These are phyloP conservation scores for Exophiala phaeomuriformis DNA, from an alignment of 2,329 filamentous ascomycete genomes.

Conservation along the genomic window DNA sequence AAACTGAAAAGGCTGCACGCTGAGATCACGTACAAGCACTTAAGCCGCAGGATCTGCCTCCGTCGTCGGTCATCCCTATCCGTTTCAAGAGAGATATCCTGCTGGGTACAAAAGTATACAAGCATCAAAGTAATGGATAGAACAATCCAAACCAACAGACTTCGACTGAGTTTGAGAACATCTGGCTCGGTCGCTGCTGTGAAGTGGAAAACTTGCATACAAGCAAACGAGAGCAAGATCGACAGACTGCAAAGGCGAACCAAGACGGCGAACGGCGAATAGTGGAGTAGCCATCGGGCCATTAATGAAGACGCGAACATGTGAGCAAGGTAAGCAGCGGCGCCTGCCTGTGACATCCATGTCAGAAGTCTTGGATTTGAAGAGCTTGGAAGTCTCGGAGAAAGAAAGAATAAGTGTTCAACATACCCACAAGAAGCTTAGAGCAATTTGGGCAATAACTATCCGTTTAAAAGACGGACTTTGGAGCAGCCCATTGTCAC, in stretches of 20 bases:
- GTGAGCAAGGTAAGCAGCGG: constrained; percentile 26
- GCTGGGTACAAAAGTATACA: constrained; percentile 24
- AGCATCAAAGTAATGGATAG: constrained; percentile 23
- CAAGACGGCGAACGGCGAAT: constrained; percentile 68
- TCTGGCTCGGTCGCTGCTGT: constrained; percentile 21
- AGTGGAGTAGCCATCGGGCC: constrained; percentile 62
- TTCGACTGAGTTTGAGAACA: constrained; percentile 22
- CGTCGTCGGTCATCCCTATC: constrained; percentile 23
- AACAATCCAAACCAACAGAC: constrained; percentile 23
- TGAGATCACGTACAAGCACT: constrained; percentile 25
- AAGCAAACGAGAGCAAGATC: constrained; percentile 24
- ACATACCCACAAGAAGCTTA: constrained; percentile 29
- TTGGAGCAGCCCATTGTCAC: constrained; percentile 39
- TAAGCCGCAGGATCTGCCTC: constrained; percentile 22
- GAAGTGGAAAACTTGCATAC: constrained; percentile 22
- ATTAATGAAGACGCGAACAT: constrained; percentile 27
- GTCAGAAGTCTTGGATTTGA: background rate
- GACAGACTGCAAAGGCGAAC: constrained; percentile 53
- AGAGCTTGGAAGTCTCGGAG: constrained; percentile 45
- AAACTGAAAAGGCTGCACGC: constrained; percentile 23
- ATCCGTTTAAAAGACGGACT: constrained; percentile 22
- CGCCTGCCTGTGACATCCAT: constrained; percentile 37
- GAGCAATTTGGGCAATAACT: constrained; percentile 19
- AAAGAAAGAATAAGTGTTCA: constrained; percentile 55
- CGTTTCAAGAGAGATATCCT: constrained; percentile 23